Conservation (phyloP, 2,329 filamentous ascomycete genomes). For the Laburnicola sp. region DNA sequence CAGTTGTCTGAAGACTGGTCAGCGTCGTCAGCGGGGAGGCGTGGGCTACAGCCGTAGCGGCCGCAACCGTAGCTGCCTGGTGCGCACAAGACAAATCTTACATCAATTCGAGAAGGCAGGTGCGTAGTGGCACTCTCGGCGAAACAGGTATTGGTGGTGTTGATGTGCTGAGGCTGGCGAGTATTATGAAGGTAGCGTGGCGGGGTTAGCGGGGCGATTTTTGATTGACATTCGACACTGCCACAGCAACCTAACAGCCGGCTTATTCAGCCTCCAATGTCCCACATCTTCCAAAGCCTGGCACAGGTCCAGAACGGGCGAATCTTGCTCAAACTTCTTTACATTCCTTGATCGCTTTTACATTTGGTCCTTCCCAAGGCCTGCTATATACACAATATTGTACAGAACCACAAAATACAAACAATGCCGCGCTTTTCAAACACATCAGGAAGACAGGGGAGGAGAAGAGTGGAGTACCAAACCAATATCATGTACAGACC, state of each 20-base stretch:
- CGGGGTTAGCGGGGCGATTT: conserved; percentile 19
- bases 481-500: conserved; percentile 41
- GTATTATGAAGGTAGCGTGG: conserved; percentile 16
- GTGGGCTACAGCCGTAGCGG: conserved; percentile 14
- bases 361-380: conserved; percentile 33
- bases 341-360: conserved; percentile 37
- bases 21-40: conserved; percentile 42
- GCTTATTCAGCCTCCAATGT: conserved; percentile 4
- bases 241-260: conserved; percentile 17
- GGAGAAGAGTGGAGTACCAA: conserved; percentile 44
- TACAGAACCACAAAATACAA: conserved; percentile 39
- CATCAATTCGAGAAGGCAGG: conserved; percentile 27
- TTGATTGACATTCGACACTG: conserved; percentile 16
- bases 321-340: conserved; percentile 18
- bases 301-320: too few relatives aligned
- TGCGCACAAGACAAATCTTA: conserved; percentile 24
- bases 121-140: conserved; percentile 20
- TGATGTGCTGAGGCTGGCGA: conserved; percentile 28
- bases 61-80: conserved; percentile 22
- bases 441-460: conserved; percentile 29
- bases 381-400: conserved; percentile 43
- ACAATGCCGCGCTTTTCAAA: conserved; percentile 43
- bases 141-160: conserved; percentile 26
- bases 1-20: conserved; percentile 39
- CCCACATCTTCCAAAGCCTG: too few relatives aligned